Evolutionary conservation across 2,329 filamentous ascomycete genomes (phyloP).

Genomic region (Lachnellula arida): DNA sequence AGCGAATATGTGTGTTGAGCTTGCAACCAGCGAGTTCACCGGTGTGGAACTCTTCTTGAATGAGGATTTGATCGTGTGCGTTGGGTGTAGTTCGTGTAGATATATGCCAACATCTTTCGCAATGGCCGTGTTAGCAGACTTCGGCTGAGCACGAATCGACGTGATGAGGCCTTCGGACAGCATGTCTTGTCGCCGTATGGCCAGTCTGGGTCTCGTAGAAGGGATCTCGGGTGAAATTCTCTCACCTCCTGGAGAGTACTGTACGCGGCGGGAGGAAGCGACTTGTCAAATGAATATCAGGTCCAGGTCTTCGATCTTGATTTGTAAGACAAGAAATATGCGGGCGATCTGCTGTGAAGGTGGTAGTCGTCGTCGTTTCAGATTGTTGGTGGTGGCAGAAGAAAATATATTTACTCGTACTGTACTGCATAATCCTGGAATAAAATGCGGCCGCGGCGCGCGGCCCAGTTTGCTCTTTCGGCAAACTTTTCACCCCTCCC

Average conservation of each 20-base stretch:
- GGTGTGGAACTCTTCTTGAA: conserved; percentile 93
- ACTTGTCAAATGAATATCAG: neutral
- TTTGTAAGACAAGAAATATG: neutral
- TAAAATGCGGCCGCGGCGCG: neutral
- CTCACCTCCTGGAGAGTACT: neutral
- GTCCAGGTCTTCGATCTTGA: neutral
- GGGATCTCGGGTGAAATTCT: too few relatives aligned
- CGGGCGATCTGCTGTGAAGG: neutral
- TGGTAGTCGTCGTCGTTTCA: neutral
- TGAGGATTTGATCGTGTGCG: conserved; percentile 65
- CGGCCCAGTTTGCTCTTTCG: neutral
- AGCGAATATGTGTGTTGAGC: conserved; percentile 78
- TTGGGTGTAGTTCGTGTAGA: conserved; percentile 74
- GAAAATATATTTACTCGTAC: neutral
- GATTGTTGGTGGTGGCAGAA: neutral
- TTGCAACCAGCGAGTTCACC: conserved; percentile 74
- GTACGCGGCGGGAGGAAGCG: neutral
- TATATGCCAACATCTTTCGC: conserved; percentile 84
- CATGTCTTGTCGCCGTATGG: conserved; percentile 32
- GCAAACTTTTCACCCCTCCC: neutral
- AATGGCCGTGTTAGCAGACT: conserved; percentile 58
- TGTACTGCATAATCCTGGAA: too few relatives aligned
- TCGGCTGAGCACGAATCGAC: conserved; percentile 51
- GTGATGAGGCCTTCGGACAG: conserved; percentile 57
- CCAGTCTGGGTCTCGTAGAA: too few relatives aligned